Base-by-base conservation (phyloP, 2,329 filamentous ascomycete species). In the Colletotrichum sp. region DNA sequence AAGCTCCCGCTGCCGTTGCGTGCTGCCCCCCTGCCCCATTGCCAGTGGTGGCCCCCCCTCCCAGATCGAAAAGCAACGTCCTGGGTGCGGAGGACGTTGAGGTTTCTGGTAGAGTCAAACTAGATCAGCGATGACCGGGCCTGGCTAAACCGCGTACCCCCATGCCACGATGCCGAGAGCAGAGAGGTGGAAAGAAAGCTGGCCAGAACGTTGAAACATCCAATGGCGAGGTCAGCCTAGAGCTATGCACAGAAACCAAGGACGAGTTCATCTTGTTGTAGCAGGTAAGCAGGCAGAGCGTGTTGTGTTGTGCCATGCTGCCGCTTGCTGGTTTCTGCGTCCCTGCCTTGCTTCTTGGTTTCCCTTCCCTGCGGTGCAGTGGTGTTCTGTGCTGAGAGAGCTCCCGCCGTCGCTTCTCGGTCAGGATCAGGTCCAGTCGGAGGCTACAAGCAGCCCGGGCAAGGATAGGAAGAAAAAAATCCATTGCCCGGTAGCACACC, bases 51-150 rank as follows among this genome's bases (percentile, higher is more conserved):
- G 30, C 30, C 59, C 28, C 34, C 18, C 34, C 34, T 61, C 39
- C 16, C n/a, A 14, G 43, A 60, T 55, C 18, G 59, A 52, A 63
- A 63, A 21, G 28, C 26, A 63, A 64, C 61, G 34, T 21, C 59
- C 57, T 75, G 64, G 43, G 43, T 73, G 64, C 70, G 70, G 64
- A 68, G 70, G 59, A 73, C 73, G 73, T 75, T 73, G 73, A 73
- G 70, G 43, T 68, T 75, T 75, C 70, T 65, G 39, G 70, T 64
- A 68, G 70, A 73, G 32, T 68, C 64, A 75, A 59, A 48, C 28
- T 57, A 64, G 63, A 72, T 64, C 63, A 72, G 57, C 73, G 26
- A 75, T 52, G 55, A 67, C 73, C 32, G 43, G 39, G 39, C 68
- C 61, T 65, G 68, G 64, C 55, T 64, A 68, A 63, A 65, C 52